These are phyloP conservation scores for Melanogaster broomeanus DNA, from an alignment of 768 basidiomycete species.

Conservation along the genomic window DNA sequence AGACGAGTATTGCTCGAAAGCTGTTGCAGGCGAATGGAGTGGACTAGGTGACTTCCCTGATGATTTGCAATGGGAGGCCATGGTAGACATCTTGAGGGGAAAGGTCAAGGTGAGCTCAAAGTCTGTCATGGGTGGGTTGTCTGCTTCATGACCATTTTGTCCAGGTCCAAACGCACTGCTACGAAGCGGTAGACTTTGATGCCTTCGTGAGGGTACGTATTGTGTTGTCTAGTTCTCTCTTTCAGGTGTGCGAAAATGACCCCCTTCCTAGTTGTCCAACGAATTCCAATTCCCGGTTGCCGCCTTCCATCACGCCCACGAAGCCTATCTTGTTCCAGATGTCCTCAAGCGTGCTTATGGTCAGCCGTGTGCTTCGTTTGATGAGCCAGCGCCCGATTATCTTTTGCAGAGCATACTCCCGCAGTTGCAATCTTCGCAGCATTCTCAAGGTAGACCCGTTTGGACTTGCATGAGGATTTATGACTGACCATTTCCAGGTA, in stretches of 20 bases:
- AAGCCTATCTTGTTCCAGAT: slow-evolving; percentile 80
- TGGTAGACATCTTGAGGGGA: slow-evolving; percentile 73
- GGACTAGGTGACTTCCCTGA: slow-evolving; percentile 61
- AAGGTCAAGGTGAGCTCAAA: slow-evolving; percentile 59
- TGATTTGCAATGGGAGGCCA: slow-evolving; percentile 66
- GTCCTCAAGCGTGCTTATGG: slow-evolving; percentile 73
- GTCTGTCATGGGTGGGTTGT: neutral
- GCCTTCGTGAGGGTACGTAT: slow-evolving; percentile 57
- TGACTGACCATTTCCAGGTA: slow-evolving; percentile 30
- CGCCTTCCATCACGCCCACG: slow-evolving; percentile 78
- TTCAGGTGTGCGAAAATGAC: neutral
- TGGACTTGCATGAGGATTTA: neutral
- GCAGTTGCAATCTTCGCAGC: slow-evolving; percentile 74
- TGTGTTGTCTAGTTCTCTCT: neutral
- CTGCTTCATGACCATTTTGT: neutral
- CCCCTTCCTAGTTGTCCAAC: slow-evolving; percentile 56
- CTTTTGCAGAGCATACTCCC: slow-evolving; percentile 47
- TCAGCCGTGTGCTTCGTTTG: slow-evolving; percentile 6
- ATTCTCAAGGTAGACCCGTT: slow-evolving; percentile 37
- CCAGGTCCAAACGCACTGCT: slow-evolving; percentile 51
- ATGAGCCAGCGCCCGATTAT: neutral
- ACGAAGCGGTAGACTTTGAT: slow-evolving; percentile 72
- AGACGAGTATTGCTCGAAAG: slow-evolving; percentile 63
- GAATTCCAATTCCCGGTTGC: slow-evolving; percentile 80
- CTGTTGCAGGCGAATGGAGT: slow-evolving; percentile 45